Evolutionary conservation across 176 grass and related monocot genomes (phyloP).

Genomic region (Carex parvula): DNA sequence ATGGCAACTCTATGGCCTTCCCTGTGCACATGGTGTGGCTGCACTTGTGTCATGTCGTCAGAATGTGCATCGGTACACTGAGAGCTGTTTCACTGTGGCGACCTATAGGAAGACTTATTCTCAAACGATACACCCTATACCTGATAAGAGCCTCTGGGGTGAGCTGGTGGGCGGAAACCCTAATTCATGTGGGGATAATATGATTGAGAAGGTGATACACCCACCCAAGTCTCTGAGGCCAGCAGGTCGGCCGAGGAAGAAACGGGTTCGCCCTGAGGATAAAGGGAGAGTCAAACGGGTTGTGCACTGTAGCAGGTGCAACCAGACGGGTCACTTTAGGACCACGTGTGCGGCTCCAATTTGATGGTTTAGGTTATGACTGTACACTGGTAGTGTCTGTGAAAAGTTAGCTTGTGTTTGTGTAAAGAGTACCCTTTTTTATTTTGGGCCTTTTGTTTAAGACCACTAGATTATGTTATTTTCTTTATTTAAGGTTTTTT

Average conservation of each 20-base stretch:
- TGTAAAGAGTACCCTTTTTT: not conserved
- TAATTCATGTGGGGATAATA: conserved; percentile 37
- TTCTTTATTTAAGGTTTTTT: conserved; percentile 10
- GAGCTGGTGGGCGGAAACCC: conserved; percentile 39
- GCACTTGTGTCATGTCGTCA: conserved; percentile 88
- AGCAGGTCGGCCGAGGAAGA: conserved; percentile 74
- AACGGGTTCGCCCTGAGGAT: conserved; percentile 63
- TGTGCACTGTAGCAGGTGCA: conserved; percentile 94
- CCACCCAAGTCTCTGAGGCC: conserved; percentile 79
- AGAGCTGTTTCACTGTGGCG: conserved; percentile 85
- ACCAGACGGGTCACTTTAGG: conserved; percentile 95
- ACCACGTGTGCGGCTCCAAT: conserved; percentile 84
- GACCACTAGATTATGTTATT: not conserved
- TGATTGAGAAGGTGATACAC: conserved; percentile 46
- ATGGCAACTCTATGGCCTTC: conserved; percentile 89
- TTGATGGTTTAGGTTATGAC: conserved; percentile 25
- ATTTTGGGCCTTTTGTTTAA: not conserved
- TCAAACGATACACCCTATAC: conserved; percentile 92
- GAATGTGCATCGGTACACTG: conserved; percentile 89
- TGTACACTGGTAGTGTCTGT: conserved; percentile 25
- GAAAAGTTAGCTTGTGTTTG: conserved; percentile 32
- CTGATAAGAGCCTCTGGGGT: conserved; percentile 73
- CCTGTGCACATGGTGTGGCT: conserved; percentile 87
- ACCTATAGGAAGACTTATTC: conserved; percentile 93
- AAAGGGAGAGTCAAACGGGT: conserved; percentile 61